Conservation (phyloP, 106 monocot species). For the Dendrobium nobile region DNA sequence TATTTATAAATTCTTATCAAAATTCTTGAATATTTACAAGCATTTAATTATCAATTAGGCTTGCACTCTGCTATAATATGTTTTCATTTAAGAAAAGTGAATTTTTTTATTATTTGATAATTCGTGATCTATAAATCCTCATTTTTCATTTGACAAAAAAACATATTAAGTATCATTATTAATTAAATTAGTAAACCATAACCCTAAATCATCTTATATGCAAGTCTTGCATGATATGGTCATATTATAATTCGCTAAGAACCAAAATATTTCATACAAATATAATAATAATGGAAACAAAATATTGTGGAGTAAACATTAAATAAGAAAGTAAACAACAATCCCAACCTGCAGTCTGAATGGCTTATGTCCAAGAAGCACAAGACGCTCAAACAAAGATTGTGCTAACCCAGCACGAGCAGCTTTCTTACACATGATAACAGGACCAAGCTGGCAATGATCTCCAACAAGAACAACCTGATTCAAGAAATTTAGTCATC, state of each 20-base stretch:
- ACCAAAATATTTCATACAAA: neutral
- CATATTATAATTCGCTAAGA: neutral
- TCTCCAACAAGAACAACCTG: conserved; percentile 99
- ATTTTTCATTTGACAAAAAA: neutral
- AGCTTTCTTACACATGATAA: conserved; percentile 99
- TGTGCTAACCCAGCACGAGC: conserved; percentile 96
- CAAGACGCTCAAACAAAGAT: conserved; percentile 98
- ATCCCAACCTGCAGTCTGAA: conserved; percentile 78
- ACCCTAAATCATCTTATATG: neutral
- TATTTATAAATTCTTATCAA: neutral
- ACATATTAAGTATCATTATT: neutral
- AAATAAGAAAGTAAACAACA: neutral
- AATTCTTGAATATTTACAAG: neutral
- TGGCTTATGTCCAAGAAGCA: conserved; percentile 87
- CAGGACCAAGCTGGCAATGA: conserved; percentile 99
- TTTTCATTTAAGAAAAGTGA: neutral
- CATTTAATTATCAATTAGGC: neutral
- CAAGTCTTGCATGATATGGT: neutral
- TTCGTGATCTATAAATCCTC: neutral
- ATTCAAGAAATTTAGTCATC: neutral
- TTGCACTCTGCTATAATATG: neutral
- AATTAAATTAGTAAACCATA: neutral
- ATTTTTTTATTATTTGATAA: neutral
- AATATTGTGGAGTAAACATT: neutral
- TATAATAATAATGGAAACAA: neutral